Base-by-base conservation (phyloP, 78 protist genomes). In the Dictyostelium firmibasis region DNA sequence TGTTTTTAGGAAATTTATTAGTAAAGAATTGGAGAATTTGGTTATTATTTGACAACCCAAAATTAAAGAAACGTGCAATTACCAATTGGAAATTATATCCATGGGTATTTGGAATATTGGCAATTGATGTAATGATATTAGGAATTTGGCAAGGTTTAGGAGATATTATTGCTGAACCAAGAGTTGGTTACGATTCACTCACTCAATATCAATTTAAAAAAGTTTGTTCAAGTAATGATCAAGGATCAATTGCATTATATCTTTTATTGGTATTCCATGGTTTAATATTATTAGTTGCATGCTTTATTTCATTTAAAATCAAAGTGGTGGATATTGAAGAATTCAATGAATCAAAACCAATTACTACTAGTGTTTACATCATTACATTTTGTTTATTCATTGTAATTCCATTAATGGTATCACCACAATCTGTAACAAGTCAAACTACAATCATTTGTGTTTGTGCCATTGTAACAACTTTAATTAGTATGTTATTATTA, bases 1-100 rank as follows among this genome's bases (percentile, higher is more conserved):
- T 85, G 20, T 67, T 85, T 20, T 31, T 85, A 14, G 92, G 92
- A 33, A 85, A 31, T 50, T 11, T 85, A 10, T 29, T 74, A 4
- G 79, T 85, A 16, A 85, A 85, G 47, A 85, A 85, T 33, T 85
- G 77, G 67, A 25, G 92, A 29, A 85, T 85, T 50, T 85, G 92
- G 92, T 75, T 85, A 44, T n/a, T 85, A 1, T 85, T 85, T 31
- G 92, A 85, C 25, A 85, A 85, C 35, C 83, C 83, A 41, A 44
- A 69, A 31, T 50, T 85, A 41, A 85, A 74, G 74, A 41, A 78
- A 35, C 9, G 78, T 11, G 38, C 57, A 31, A 47, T 85, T 3
- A 70, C 92, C 33, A 85, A 85, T 36, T 69, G 41, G 53, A 85
- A 70, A 60, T 33, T 85, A 27, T 50, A 67, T 11, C 92, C 92